These are phyloP conservation scores for Priceomyces fermenticarens DNA, from an alignment of 805 yeast species.

Conservation along the genomic window DNA sequence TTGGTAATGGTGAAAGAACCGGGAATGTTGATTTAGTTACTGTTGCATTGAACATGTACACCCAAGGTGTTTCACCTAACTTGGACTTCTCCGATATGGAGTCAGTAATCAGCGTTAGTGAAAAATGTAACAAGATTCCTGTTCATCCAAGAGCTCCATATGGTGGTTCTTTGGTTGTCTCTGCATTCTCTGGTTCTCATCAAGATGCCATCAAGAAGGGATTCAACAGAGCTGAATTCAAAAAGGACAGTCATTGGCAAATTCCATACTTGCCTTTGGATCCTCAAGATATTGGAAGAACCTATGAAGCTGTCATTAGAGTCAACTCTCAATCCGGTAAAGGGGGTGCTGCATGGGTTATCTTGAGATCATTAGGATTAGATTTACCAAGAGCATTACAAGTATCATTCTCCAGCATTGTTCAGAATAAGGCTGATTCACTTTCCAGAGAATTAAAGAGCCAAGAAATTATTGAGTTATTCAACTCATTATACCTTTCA, in stretches of 20 bases:
- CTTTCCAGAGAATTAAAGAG: conserved; percentile 68
- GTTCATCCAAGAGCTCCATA: conserved; percentile 76
- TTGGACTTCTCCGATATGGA: conserved; percentile 70
- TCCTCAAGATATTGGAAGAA: conserved; percentile 78
- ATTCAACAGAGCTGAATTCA: conserved; percentile 50
- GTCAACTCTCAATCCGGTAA: conserved; percentile 86
- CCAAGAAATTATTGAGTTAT: conserved; percentile 58
- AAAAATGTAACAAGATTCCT: conserved; percentile 75
- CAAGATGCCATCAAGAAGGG: conserved; percentile 73
- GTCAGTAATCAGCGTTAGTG: conserved; percentile 64
- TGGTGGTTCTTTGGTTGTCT: conserved; percentile 74
- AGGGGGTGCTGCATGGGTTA: conserved; percentile 86
- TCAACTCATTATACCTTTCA: conserved; percentile 53
- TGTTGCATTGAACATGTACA: conserved; percentile 73
- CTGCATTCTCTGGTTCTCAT: conserved; percentile 75
- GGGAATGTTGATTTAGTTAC: conserved; percentile 80
- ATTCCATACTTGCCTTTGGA: conserved; percentile 78
- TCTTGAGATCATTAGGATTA: conserved; percentile 65
- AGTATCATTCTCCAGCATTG: conserved; percentile 61
- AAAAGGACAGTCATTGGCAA: conserved; percentile 47
- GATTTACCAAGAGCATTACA: conserved; percentile 74
- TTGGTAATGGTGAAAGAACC: conserved; percentile 83
- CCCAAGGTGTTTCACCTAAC: conserved; percentile 71
- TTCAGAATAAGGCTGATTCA: conserved; percentile 61
- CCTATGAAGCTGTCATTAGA: conserved; percentile 77